These are phyloP conservation scores for Trichosporon coremiiforme DNA, from an alignment of 1,284 basidiomycete genomes.

Conservation along the genomic window DNA sequence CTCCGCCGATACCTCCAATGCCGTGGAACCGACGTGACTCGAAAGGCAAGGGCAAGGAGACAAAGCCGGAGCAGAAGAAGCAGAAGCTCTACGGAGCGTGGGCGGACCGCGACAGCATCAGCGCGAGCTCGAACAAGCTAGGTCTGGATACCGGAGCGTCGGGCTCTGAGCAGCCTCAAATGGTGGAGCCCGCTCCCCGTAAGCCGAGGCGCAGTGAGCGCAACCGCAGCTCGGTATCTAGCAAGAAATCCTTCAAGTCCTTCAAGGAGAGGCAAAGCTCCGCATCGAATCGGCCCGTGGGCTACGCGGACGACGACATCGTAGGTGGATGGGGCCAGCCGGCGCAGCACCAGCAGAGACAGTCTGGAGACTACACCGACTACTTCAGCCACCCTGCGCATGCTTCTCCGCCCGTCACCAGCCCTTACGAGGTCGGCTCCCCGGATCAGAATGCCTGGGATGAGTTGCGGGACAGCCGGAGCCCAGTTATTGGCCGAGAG, in stretches of 20 bases:
- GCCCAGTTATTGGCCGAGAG: not conserved
- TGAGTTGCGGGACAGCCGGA: slow-evolving; percentile 2
- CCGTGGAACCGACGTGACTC: slow-evolving; percentile 26
- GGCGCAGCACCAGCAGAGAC: not conserved
- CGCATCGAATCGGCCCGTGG: not conserved
- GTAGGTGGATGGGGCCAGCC: not conserved
- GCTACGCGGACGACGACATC: not conserved
- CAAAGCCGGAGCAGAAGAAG: not conserved
- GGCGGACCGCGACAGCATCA: slow-evolving; percentile 48
- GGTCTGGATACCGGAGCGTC: not conserved
- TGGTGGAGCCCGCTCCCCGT: not conserved
- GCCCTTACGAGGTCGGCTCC: slow-evolving; percentile 9
- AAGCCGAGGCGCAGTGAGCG: not conserved
- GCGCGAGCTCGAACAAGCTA: not conserved
- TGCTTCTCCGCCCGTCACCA: not conserved
- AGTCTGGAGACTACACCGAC: not conserved
- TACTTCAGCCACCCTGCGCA: slow-evolving; percentile 11
- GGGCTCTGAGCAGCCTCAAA: not conserved
- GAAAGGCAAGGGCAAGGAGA: slow-evolving; percentile 28
- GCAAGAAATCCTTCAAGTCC: not conserved
- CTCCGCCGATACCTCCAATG: not conserved
- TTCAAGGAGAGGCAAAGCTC: not conserved
- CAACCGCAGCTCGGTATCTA: not conserved
- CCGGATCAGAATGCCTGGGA: slow-evolving; percentile 12
- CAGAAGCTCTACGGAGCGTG: slow-evolving; percentile 54